Evolutionary conservation across 306 rosid genomes (phyloP).

Genomic region (Cucumis hystrix): DNA sequence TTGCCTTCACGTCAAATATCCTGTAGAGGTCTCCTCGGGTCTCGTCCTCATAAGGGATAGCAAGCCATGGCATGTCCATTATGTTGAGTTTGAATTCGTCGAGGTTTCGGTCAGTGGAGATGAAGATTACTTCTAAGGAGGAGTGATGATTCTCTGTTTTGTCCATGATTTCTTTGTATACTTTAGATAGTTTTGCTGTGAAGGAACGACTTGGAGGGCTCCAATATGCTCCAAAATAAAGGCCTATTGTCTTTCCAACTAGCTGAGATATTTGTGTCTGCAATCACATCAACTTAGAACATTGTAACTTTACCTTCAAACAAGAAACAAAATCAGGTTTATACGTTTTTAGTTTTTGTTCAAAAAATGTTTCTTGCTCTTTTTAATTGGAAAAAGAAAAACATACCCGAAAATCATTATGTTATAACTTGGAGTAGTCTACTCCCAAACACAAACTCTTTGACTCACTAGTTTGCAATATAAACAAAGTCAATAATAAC

Average conservation of each 20-base stretch:
- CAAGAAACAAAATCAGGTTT: not conserved
- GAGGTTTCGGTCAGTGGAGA: constrained; percentile 72
- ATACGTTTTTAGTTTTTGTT: too few relatives aligned
- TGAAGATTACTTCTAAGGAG: constrained; percentile 45
- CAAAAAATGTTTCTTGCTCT: too few relatives aligned
- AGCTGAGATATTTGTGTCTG: constrained; percentile 49
- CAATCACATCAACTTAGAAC: not conserved
- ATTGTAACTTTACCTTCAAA: not conserved
- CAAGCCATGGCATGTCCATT: constrained; percentile 69
- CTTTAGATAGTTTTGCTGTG: constrained; percentile 48
- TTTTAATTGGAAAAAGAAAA: too few relatives aligned
- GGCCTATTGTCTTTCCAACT: constrained; percentile 66
- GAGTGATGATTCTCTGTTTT: constrained; percentile 7
- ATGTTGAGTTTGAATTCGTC: constrained; percentile 46
- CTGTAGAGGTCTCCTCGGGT: constrained; percentile 64
- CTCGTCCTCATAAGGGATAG: constrained; percentile 57
- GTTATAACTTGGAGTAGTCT: too few relatives aligned
- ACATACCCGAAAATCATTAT: too few relatives aligned
- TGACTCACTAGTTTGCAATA: too few relatives aligned
- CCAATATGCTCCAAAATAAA: constrained; percentile 74
- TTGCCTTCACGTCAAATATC: constrained; percentile 53
- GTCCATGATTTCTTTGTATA: constrained; percentile 38
- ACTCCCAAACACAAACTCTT: too few relatives aligned
- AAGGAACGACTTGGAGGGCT: constrained; percentile 77
- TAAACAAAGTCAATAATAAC: too few relatives aligned